Evolutionary conservation across 176 grass and related monocot species (phyloP).

Genomic region (Oropetium thomaeum): DNA sequence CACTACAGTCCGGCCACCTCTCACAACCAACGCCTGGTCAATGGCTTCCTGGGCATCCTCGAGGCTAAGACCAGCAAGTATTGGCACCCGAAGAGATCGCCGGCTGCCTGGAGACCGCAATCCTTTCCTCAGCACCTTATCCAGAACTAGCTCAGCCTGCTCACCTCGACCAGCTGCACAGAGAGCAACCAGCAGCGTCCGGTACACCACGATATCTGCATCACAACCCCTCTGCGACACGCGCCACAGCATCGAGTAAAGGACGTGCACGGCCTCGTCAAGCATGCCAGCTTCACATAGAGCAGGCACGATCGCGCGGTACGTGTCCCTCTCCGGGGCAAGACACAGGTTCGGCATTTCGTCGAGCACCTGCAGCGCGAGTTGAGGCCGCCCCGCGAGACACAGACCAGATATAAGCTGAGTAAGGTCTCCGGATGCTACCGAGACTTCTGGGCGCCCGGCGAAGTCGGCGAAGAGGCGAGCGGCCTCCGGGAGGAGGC

Average conservation of each 20-base stretch:
- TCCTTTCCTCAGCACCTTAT: conserved; percentile 74
- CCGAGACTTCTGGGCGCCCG: conserved; percentile 30
- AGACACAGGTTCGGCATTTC: conserved; percentile 59
- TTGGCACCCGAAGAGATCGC: conserved; percentile 53
- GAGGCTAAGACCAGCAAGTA: conserved; percentile 45
- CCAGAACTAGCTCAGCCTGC: conserved; percentile 61
- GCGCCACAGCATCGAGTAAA: conserved; percentile 75
- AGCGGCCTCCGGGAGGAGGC: conserved; percentile 40
- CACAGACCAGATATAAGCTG: conserved; percentile 41
- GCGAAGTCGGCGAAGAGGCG: conserved; percentile 45
- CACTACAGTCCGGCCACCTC: conserved; percentile 46
- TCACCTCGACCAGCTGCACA: conserved; percentile 41
- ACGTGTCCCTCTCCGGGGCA: conserved; percentile 46
- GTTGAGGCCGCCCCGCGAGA: conserved; percentile 30
- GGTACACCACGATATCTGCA: conserved; percentile 53
- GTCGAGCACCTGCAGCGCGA: conserved; percentile 58
- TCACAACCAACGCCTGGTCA: conserved; percentile 46
- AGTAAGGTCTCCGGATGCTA: conserved; percentile 50
- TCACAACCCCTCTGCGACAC: conserved; percentile 64
- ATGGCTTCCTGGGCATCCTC: conserved; percentile 65
- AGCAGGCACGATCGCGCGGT: conserved; percentile 48
- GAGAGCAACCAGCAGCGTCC: conserved; percentile 58
- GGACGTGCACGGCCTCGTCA: conserved; percentile 70
- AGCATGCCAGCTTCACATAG: conserved; percentile 64
- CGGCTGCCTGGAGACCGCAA: conserved; percentile 46